Conservation (phyloP, 1,139 yeast genomes). For the Yamadazyma dushanensis region DNA sequence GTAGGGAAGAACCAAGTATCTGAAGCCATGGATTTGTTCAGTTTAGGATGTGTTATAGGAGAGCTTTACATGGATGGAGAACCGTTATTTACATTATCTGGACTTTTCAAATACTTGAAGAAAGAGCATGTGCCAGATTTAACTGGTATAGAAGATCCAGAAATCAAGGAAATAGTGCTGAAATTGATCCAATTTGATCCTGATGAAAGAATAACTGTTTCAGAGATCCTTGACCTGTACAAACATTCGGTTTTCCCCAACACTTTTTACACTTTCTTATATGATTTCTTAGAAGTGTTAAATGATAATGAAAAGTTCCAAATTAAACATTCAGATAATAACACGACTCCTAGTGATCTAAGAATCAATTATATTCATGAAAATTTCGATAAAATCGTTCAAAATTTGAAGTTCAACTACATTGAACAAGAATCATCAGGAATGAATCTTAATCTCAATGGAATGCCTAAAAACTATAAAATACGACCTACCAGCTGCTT, state of each 20-base stretch:
- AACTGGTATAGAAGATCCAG: conserved; percentile 50
- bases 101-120: conserved; percentile 76
- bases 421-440: background rate
- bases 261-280: conserved; percentile 68
- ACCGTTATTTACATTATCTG: conserved; percentile 83
- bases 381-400: conserved; percentile 54
- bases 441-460: conserved; percentile 52
- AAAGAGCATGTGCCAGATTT: conserved; percentile 67
- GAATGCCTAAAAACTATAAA: conserved; percentile 40
- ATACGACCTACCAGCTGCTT: conserved; percentile 35
- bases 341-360: conserved; percentile 49
- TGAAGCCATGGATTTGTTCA: conserved; percentile 81
- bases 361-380: conserved; percentile 58
- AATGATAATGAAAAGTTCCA: conserved; percentile 25
- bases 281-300: conserved; percentile 56
- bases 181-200: conserved; percentile 71
- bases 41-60: conserved; percentile 89
- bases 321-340: conserved; percentile 20
- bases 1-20: conserved; percentile 41
- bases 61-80: conserved; percentile 86
- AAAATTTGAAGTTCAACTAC: conserved; percentile 47
- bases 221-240: conserved; percentile 51
- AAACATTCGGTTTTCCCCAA: conserved; percentile 62
- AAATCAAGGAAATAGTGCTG: conserved; percentile 53
- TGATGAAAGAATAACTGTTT: conserved; percentile 53